A percentile compares a stretch with the other conserved stretches of the same genome.
phyloP scores from a whole-genome alignment of 2,329 filamentous ascomycete genomes.

The Fusarium sp. region DNA sequence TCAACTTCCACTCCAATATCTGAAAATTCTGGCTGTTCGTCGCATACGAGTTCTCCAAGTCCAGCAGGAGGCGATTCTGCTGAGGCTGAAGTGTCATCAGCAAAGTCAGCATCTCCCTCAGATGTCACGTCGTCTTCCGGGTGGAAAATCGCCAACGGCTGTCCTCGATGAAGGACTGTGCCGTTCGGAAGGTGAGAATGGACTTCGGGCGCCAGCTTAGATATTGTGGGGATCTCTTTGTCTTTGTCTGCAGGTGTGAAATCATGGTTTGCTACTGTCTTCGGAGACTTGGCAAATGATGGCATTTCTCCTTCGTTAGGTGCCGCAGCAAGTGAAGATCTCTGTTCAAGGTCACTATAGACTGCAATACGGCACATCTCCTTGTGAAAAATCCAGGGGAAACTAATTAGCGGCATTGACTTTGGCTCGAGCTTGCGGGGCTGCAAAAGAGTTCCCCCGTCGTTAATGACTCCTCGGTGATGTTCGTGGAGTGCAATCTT shows the following conservation, averaged over 20 bases:
- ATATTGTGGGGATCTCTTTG: background rate
- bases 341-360: constrained; percentile 38
- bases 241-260: background rate
- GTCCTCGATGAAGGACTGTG: constrained; percentile 35
- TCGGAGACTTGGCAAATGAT: background rate
- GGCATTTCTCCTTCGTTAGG: constrained; percentile 16
- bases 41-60: background rate
- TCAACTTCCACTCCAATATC: background rate
- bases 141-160: constrained; percentile 36
- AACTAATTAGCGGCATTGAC: constrained; percentile 86
- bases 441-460: constrained; percentile 49
- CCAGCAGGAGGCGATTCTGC: background rate
- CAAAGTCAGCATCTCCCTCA: background rate
- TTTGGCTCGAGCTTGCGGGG: constrained; percentile 50
- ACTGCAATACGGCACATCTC: constrained; percentile 58
- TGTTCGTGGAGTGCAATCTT: constrained; percentile 66
- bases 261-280: background rate
- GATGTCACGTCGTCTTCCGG: constrained; percentile 5
- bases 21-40: background rate
- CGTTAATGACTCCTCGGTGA: constrained; percentile 46
- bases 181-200: constrained; percentile 36
- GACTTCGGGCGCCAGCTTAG: constrained; percentile 13
- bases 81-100: background rate
- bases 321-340: constrained; percentile 29
- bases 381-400: constrained; percentile 89